phyloP scores from a whole-genome alignment of 2,329 filamentous ascomycete species.

The Claviceps fusiformis region DNA sequence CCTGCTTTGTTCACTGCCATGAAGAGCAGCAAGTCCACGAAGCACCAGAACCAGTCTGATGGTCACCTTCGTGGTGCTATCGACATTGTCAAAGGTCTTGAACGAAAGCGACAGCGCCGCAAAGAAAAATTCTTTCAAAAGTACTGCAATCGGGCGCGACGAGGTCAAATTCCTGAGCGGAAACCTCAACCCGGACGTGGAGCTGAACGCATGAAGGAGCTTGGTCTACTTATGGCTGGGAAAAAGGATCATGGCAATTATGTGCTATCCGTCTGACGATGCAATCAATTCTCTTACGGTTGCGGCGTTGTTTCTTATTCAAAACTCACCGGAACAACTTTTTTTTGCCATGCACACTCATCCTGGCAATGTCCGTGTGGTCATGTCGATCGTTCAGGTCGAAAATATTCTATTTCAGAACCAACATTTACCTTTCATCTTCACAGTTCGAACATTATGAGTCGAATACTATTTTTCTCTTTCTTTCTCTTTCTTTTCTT shows the following conservation, averaged over 20 bases:
- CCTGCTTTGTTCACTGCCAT: constrained; percentile 53
- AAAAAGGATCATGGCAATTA: constrained; percentile 63
- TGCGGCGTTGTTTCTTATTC: not conserved
- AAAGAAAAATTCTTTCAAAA: constrained; percentile 88
- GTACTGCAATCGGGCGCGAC: constrained; percentile 70
- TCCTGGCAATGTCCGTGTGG: no score
- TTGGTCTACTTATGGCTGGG: constrained; percentile 79
- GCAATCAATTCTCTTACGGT: constrained; percentile 1
- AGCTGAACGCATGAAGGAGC: constrained; percentile 69
- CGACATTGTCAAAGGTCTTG: constrained; percentile 91
- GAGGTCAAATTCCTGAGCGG: constrained; percentile 47
- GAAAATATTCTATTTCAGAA: not conserved
- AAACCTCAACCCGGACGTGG: constrained; percentile 72
- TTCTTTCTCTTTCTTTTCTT: not conserved
- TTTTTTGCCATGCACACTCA: no score
- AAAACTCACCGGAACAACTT: not conserved
- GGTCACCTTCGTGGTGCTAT: constrained; percentile 80
- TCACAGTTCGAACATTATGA: constrained; percentile 2
- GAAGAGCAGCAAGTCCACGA: constrained; percentile 27
- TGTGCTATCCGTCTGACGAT: constrained; percentile 54
- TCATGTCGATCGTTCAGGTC: no score
- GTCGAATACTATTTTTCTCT: constrained; percentile 1
- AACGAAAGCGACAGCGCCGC: constrained; percentile 84
- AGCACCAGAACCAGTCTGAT: constrained; percentile 24
- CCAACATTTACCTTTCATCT: not conserved